Conservation (phyloP, 176 grass and related monocot species). For the Lolium multiflorum region DNA sequence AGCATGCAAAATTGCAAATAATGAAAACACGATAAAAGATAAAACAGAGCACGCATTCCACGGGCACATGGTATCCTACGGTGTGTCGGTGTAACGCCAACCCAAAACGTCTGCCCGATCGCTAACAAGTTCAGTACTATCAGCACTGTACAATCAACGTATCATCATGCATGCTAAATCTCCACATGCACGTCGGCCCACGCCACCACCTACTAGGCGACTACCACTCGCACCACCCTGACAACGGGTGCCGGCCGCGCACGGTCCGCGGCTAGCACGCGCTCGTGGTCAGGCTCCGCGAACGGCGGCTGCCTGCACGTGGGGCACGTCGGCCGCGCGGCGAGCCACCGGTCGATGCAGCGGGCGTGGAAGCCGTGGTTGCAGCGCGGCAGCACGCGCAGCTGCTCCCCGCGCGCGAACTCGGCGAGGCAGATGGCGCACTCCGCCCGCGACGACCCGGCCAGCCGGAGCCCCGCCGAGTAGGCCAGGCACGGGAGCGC, state of each 20-base stretch:
- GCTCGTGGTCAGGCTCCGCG: neutral
- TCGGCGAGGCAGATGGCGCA: neutral
- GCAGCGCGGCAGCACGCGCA: neutral
- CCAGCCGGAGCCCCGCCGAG: conserved; percentile 48
- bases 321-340: neutral
- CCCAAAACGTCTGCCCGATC: too few species aligned
- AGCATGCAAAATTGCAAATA: too few species aligned
- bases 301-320: conserved; percentile 45
- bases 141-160: too few species aligned
- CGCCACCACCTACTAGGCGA: neutral
- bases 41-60: too few species aligned
- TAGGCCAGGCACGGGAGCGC: conserved; percentile 50
- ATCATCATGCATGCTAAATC: too few species aligned
- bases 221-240: neutral
- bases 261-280: neutral
- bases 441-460: conserved; percentile 42
- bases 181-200: neutral
- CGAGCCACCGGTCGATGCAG: conserved; percentile 84
- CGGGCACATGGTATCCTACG: too few species aligned
- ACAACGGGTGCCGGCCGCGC: neutral
- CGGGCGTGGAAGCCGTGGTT: conserved; percentile 21
- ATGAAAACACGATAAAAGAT: too few species aligned
- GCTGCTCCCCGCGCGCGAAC: neutral
- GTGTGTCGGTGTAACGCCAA: too few species aligned
- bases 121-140: too few species aligned